Conservation (phyloP, 2,329 filamentous ascomycete genomes). For the Penicillium janthinellum region DNA sequence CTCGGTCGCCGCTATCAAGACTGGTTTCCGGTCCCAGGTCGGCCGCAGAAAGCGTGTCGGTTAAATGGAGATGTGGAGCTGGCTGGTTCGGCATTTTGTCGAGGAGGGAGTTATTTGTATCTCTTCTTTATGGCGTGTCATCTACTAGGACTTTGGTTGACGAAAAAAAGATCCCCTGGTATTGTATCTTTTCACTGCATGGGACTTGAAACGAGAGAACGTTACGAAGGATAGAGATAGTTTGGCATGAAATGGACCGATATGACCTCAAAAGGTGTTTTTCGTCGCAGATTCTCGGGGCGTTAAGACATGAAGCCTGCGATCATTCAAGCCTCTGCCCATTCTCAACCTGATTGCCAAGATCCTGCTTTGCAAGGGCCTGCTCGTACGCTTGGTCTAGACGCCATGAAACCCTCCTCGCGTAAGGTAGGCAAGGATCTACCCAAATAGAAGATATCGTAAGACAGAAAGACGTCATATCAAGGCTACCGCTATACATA, state of each 20-base stretch:
- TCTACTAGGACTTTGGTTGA: conserved; percentile 22
- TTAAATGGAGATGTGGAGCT: conserved; percentile 52
- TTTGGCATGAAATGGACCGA: conserved; percentile 36
- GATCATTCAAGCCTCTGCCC: no score
- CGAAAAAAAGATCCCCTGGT: conserved; percentile 19
- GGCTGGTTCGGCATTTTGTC: conserved; percentile 15
- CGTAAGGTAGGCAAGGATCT: no score
- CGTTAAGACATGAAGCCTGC: no score
- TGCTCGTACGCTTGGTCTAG: no score
- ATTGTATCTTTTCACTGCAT: conserved; percentile 13
- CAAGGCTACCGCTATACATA: no score
- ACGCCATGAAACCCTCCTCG: no score
- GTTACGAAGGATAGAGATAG: conserved; percentile 29
- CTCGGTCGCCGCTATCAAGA: conserved; percentile 97
- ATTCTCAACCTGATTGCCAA: no score
- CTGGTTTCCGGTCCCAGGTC: conserved; percentile 99
- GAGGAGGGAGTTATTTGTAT: conserved; percentile 23
- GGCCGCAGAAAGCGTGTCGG: conserved; percentile 95
- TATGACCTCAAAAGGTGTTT: conserved; percentile 22
- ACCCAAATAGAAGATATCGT: no score
- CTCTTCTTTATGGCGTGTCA: conserved; percentile 28
- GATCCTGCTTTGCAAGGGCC: no score
- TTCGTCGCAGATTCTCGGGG: no score
- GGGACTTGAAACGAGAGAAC: conserved; percentile 25
- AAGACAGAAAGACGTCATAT: no score